Evolutionary conservation across 305 asterid species (phyloP).

Genomic region (Solanum hybrid): DNA sequence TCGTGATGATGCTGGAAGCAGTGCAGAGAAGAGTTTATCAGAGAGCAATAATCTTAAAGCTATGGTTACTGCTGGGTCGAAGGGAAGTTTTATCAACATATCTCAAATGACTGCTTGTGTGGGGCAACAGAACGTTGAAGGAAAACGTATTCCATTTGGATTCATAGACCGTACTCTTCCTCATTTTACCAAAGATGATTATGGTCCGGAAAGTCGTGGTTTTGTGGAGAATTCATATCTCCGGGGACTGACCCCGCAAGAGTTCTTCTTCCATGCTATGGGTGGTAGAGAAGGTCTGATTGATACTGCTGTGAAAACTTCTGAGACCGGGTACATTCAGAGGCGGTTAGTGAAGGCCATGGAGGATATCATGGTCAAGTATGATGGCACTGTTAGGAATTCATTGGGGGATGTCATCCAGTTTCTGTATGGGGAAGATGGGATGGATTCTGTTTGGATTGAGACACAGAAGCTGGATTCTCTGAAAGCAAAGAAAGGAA

Average conservation of each 20-base stretch:
- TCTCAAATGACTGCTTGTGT: slow-evolving; percentile 99
- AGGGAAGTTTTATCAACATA: slow-evolving; percentile 97
- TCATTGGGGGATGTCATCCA: slow-evolving; percentile 96
- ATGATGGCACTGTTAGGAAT: slow-evolving; percentile 96
- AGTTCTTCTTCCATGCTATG: slow-evolving; percentile 99
- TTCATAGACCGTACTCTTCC: slow-evolving; percentile 86
- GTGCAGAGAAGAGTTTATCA: slow-evolving; percentile 93
- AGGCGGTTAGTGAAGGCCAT: slow-evolving; percentile 96
- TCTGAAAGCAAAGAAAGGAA: slow-evolving; percentile 65
- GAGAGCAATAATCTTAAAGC: slow-evolving; percentile 98
- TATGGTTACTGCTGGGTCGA: slow-evolving; percentile 99
- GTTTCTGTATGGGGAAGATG: slow-evolving; percentile 98
- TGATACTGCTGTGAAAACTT: slow-evolving; percentile 97
- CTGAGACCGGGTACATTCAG: slow-evolving; percentile 97
- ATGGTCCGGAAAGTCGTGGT: slow-evolving; percentile 99
- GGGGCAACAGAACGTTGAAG: slow-evolving; percentile 99
- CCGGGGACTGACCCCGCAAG: slow-evolving; percentile 94
- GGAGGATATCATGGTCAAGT: slow-evolving; percentile 99
- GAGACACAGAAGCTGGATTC: slow-evolving; percentile 92
- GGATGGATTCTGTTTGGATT: slow-evolving; percentile 99
- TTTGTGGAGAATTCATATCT: slow-evolving; percentile 98
- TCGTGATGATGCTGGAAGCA: slow-evolving; percentile 99
- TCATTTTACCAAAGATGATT: slow-evolving; percentile 88
- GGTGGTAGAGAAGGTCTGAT: slow-evolving; percentile 99
- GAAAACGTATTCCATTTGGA: slow-evolving; percentile 96